Base-by-base conservation (phyloP, 805 yeast species). In the Candida pseudofarinosa region DNA sequence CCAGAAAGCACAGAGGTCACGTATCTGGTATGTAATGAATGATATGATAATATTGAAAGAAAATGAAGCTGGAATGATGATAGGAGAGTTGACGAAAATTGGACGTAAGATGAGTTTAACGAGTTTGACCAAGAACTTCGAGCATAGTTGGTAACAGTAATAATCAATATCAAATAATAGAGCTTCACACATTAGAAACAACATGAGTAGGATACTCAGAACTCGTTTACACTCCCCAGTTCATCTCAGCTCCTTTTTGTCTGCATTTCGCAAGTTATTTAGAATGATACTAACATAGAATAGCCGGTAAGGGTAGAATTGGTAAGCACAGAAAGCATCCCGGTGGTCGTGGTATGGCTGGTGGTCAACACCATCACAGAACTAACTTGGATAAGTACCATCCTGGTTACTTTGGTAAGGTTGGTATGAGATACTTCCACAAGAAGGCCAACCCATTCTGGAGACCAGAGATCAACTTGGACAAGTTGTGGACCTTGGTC, bases 281-380 rank as follows among this genome's bases (percentile, higher is more conserved):
- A 6, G 34, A 32, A 19, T 20, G 32, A 48, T 66, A 66, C 72
- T 66, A 66, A 66, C 72, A 47, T 23, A 31, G 44, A 38, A 47
- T 66, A 86, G 98, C 98, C 95, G 99, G 99, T 88, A 84, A 91
- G 77, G 99, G 99, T 87, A 95, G 99, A 84, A 79, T 93, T 77
- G 99, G 99, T 79, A 93, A 93, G 86, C 99, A 93, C 95, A 90
- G 99, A 89, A 93, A 93, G 96, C 93, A 87, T 69, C 97, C 99
- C 60, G 99, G 99, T 93, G 99, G 99, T 81, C 90, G 98, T 80
- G 99, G 99, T 93, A 91, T 79, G 90, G 99, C 99, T 74, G 99
- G 99, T 91, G 99, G 99, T 88, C 91, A 81, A 80, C 98, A 91
- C 79, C 99, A 93, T 80, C 99, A 93, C 97, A 88, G 99, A 84